phyloP scores from a whole-genome alignment of 768 basidiomycete genomes.

The Rhodotorula taiwanensis region DNA sequence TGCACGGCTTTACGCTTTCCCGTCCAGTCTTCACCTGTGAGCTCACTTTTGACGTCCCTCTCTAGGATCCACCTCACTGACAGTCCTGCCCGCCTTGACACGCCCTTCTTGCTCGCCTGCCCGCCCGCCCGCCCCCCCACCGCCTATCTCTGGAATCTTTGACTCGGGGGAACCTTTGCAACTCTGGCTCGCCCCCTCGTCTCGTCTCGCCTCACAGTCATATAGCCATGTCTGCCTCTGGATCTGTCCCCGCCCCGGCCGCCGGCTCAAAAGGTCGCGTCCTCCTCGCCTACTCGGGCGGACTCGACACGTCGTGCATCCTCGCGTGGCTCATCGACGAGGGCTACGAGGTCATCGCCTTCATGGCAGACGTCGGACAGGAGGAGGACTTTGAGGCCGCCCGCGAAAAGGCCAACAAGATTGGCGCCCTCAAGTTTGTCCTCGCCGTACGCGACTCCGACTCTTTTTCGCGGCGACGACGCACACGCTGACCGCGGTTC shows the following conservation, averaged over 20 bases:
- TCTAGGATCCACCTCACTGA: too few species aligned
- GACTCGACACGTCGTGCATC: constrained; percentile 97
- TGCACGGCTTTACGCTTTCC: too few species aligned
- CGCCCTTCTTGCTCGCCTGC: background rate
- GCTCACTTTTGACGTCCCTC: too few species aligned
- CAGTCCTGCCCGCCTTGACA: background rate
- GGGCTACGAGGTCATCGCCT: constrained; percentile 92
- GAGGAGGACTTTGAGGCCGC: constrained; percentile 87
- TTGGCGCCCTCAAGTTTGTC: constrained; percentile 96
- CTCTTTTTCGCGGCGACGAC: background rate
- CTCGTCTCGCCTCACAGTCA: background rate
- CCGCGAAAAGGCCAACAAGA: constrained; percentile 73
- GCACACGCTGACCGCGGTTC: background rate
- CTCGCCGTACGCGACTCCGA: constrained; percentile 55
- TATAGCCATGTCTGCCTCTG: background rate
- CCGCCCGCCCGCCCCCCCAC: too few species aligned
- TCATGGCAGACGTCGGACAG: constrained; percentile 82
- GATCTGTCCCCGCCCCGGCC: constrained; percentile 19
- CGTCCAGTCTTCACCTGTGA: too few species aligned
- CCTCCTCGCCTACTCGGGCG: constrained; percentile 94
- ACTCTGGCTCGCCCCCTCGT: too few species aligned
- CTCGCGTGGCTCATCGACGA: constrained; percentile 98
- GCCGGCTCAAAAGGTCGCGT: constrained; percentile 49
- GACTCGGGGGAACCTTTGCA: too few species aligned
- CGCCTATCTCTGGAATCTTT: background rate